Base-by-base conservation (phyloP, 2,329 filamentous ascomycete species). In the Mollisia scopiformis region DNA sequence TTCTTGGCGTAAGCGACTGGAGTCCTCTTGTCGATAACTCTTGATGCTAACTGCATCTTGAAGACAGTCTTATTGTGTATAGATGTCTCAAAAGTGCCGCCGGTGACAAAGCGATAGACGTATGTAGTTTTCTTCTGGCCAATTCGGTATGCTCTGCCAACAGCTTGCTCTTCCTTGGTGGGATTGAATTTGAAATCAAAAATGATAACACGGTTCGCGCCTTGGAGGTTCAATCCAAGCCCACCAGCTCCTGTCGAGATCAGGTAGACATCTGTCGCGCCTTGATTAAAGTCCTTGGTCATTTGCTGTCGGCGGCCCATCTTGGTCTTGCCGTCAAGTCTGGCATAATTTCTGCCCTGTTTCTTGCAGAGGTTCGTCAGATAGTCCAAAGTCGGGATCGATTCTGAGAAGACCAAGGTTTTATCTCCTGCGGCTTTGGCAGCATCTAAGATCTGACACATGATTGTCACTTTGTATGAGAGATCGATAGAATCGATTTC, bases 101-200 rank as follows among this genome's bases (percentile, higher is more conserved):
- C 91, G 11, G 87, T 80, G 27, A 93, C 79, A 63, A 97, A 87
- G 19, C 90, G 89, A 75, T 97, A 97, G 1, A 97, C 92, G 71
- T 85, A 93, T 1, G 96, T 93, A 0, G 84, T 81, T 68, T 93
- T 95, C 37, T 77, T 79, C 74, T 97, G 93, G 0, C 93, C 92
- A 33, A 97, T 84, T 1, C 93, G 90, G 74, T 95, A 97, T 0
- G 91, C 89, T 56, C 93, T 84, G 1, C 92, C 93, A 54, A 97
- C 86, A 1, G 93, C 93, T 75, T 97, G 93, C 69, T 93, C 88
- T 74, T 97, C 93, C 71, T 88, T 82, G 5, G 87, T 83, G 0
- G 93, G 93, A 65, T 93, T 95, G 77, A 88, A 97, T 62, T 83
- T 81, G 70, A 90, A 92, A 72, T 97, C 93, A 58, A 96, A 90